These are phyloP conservation scores for Nitzschia sp. DNA, from an alignment of 108 stramenopile genomes.

Conservation along the genomic window DNA sequence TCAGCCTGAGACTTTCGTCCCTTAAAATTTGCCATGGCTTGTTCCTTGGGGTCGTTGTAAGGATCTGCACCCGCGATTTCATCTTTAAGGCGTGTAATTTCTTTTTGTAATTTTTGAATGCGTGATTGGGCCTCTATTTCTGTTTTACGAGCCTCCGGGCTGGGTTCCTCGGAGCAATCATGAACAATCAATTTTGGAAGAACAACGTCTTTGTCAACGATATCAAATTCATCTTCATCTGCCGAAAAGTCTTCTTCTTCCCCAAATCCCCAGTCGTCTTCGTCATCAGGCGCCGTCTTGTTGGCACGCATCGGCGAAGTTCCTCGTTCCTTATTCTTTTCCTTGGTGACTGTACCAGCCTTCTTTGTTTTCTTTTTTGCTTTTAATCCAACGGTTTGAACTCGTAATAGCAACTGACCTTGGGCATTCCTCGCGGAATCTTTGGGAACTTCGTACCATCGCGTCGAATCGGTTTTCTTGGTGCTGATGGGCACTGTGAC, in stretches of 20 bases:
- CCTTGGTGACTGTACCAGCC: neutral
- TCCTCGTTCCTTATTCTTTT: neutral
- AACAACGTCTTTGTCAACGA: neutral
- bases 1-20: too few species aligned
- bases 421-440: constrained; percentile 24
- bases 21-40: too few species aligned
- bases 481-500: constrained; percentile 13
- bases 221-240: neutral
- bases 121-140: neutral
- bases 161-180: neutral
- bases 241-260: neutral
- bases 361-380: neutral
- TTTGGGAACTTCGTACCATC: constrained; percentile 12
- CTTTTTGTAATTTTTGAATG: neutral
- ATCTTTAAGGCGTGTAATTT: neutral
- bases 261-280: neutral
- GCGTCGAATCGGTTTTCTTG: neutral
- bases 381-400: neutral
- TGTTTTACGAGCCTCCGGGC: neutral
- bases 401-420: constrained; percentile 1
- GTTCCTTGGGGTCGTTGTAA: neutral
- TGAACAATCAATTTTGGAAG: neutral
- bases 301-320: neutral
- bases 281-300: neutral
- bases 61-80: neutral